Percentiles rank a stretch among this genome's conserved stretches.
phyloP scores from a whole-genome alignment of 306 rosid species.

The Cicer bijugum region DNA sequence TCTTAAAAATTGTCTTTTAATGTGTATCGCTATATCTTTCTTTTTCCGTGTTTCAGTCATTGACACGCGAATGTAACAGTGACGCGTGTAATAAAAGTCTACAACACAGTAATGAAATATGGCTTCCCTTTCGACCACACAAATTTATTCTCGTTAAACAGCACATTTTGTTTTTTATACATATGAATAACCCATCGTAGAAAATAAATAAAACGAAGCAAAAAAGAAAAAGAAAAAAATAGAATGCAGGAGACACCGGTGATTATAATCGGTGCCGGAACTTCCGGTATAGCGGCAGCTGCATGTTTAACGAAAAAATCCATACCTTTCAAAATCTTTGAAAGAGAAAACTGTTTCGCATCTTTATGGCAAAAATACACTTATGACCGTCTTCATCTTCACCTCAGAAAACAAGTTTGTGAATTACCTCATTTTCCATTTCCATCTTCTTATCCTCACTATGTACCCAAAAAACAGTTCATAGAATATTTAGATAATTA shows the following conservation, averaged over 20 bases:
- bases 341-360: constrained; percentile 67
- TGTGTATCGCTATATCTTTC: no score
- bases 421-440: constrained; percentile 56
- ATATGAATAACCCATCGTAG: no score
- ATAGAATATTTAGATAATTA: constrained; percentile 55
- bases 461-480: constrained; percentile 57
- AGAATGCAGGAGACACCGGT: constrained; percentile 43
- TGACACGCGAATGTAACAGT: no score
- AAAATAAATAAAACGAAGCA: no score
- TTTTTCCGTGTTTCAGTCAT: no score
- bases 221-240: not conserved
- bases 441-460: constrained; percentile 54
- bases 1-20: no score
- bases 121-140: no score
- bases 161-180: no score
- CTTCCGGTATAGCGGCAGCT: constrained; percentile 63
- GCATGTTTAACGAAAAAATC: constrained; percentile 52
- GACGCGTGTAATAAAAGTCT: no score
- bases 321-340: constrained; percentile 56
- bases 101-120: no score
- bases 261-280: constrained; percentile 68
- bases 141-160: no score
- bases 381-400: constrained; percentile 69
- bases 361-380: constrained; percentile 68
- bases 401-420: constrained; percentile 57